Base-by-base conservation (phyloP, 768 basidiomycete genomes). In the Macrocybe gigantea region DNA sequence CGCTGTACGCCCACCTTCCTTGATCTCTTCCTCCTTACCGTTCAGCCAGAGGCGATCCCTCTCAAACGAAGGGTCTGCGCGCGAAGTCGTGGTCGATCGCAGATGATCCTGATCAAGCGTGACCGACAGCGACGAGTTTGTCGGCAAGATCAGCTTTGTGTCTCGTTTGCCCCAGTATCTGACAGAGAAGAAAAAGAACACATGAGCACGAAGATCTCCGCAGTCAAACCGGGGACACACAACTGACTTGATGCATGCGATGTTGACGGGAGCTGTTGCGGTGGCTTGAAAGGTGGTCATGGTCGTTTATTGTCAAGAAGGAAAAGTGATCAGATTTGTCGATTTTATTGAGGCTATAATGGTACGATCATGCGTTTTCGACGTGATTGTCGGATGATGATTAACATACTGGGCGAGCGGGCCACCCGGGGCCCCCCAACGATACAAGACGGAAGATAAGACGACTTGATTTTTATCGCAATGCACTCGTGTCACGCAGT, bases 141-240 rank as follows among this genome's bases (percentile, higher is more conserved):
- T 97, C 38, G 96, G 96, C 49, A 99, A 74, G 63, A 97, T 97
- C 53, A 98, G 82, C 57, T 84, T 79, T 3, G 92, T 94, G 68
- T 97, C 88, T 52, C 96, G 88, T 69, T 99, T 99, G 54, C 96
- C 96, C 96, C 96, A 99, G 76, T 98, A 98, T 65, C 89, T 94
- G 49, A 13, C 48, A 6, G 29, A n/a, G 31, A 36, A 44, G 34
- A 15, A 48, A 9, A 34, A 33, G 13, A 50, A 53, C 34, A 49
- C 55, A 40, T 13, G 38, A 14, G 44, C 14, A 22, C 6, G n/a
- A n/a, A n/a, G n/a, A n/a, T n/a, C n/a, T n/a, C n/a, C 29, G 36
- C 32, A 45, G n/a, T 35, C 31, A 45, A 38, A 38, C 34, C 31
- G 12, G n/a, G 22, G 36, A 38, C 53, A 38, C 22, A 30, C 15